Percentiles rank a stretch among this genome's conserved stretches.
Evolutionary conservation across 2,329 filamentous ascomycete species (phyloP).

Genomic region (Fusarium sp.): DNA sequence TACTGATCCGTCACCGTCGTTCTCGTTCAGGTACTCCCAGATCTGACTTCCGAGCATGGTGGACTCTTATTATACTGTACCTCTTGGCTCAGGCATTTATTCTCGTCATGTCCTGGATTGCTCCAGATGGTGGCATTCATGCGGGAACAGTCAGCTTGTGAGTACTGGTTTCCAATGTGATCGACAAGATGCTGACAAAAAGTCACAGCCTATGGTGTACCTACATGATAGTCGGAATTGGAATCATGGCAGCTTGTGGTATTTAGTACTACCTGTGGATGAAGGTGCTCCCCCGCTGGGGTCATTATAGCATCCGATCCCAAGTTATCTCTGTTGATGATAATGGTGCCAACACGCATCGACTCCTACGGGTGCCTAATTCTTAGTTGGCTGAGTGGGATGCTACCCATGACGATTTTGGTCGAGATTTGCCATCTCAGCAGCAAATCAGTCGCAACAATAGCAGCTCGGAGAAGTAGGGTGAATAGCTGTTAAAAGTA

Average conservation of each 20-base stretch:
- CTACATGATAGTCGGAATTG: conserved; percentile 15
- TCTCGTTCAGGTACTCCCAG: conserved; percentile 57
- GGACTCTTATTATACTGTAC: conserved; percentile 65
- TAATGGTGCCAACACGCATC: conserved; percentile 54
- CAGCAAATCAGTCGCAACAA: background rate
- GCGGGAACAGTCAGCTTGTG: conserved; percentile 75
- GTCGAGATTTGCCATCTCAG: background rate
- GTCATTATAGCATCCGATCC: conserved; percentile 64
- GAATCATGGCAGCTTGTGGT: conserved; percentile 52
- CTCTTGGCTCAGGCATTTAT: conserved; percentile 69
- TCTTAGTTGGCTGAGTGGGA: conserved; percentile 65
- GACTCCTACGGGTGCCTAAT: conserved; percentile 63
- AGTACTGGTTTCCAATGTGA: background rate
- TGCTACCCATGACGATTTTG: conserved; percentile 62
- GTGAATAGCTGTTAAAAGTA: no score
- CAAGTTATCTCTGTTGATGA: conserved; percentile 57
- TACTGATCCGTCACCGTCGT: conserved; percentile 65
- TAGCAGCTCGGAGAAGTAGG: background rate
- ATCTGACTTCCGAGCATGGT: conserved; percentile 68
- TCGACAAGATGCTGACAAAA: conserved; percentile 69
- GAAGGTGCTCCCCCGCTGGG: conserved; percentile 60
- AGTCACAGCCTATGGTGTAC: conserved; percentile 50
- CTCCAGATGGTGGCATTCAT: conserved; percentile 66
- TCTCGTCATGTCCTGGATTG: conserved; percentile 77
- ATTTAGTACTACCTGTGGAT: conserved; percentile 70